Conservation (phyloP, 163 green algal species). For the Prototheca wickerhamii region DNA sequence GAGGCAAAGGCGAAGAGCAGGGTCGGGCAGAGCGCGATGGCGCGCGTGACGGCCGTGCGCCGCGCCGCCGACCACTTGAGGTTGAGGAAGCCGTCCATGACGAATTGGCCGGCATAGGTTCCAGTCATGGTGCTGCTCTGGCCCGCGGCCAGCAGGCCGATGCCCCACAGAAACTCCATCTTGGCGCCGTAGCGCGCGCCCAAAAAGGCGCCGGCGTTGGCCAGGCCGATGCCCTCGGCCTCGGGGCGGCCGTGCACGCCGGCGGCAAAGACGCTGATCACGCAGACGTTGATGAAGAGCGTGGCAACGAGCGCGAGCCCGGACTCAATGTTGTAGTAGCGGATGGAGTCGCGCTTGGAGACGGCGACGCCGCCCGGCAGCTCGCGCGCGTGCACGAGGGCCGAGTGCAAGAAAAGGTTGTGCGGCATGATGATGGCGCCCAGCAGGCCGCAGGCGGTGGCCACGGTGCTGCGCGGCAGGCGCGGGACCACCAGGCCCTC, state of each 20-base stretch:
- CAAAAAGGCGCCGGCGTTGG: slow-evolving; percentile 71
- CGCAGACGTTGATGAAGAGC: slow-evolving; percentile 82
- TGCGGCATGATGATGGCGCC: slow-evolving; percentile 85
- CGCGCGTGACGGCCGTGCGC: slow-evolving; percentile 58
- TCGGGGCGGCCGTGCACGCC: slow-evolving; percentile 53
- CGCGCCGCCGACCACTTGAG: slow-evolving; percentile 2
- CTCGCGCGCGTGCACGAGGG: slow-evolving; percentile 58
- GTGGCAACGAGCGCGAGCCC: slow-evolving; percentile 60
- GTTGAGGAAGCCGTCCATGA: slow-evolving; percentile 75
- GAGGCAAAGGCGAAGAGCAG: slow-evolving; percentile 57
- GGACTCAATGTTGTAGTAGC: slow-evolving; percentile 75
- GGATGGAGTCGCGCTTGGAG: slow-evolving; percentile 39
- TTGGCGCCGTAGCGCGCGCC: slow-evolving; percentile 44
- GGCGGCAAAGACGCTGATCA: slow-evolving; percentile 72
- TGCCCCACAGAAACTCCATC: slow-evolving; percentile 59
- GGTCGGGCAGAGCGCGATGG: slow-evolving; percentile 64
- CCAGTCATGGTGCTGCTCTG: slow-evolving; percentile 75
- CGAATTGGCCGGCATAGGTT: slow-evolving; percentile 71
- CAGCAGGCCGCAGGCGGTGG: slow-evolving; percentile 65
- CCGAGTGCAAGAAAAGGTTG: slow-evolving; percentile 88
- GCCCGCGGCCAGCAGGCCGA: slow-evolving; percentile 75
- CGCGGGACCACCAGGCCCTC: slow-evolving; percentile 35
- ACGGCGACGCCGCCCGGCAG: not conserved
- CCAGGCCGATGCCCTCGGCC: slow-evolving; percentile 64
- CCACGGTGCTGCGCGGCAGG: slow-evolving; percentile 23